Base-by-base conservation (phyloP, 106 monocot genomes). In the Hemerocallis citrina region DNA sequence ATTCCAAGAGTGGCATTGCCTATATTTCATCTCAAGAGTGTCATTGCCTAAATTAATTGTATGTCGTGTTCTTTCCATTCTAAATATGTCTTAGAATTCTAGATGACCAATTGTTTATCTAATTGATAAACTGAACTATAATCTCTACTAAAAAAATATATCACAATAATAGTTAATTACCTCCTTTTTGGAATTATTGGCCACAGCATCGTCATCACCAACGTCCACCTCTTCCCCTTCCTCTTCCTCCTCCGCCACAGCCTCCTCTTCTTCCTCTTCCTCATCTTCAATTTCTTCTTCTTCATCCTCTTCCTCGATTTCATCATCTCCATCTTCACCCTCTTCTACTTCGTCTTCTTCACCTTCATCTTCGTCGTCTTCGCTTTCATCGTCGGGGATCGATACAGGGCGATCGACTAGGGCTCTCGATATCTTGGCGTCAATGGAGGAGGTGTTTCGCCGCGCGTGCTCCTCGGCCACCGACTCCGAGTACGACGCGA, bases 381-480 rank as follows among this genome's bases (percentile, higher is more conserved):
- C 79, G 9, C 56, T 70, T 1, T 68, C 72, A n/a, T 61, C 52
- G 34, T 62, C 60, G n/a, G 80, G 78, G 29, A 77, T 69, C 1
- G 68, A 57, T 15, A 77, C 62, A 0, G 72, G 63, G 25, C 73
- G 63, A 8, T 73, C 74, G 19, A 43, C 61, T 20, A 74, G 78
- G 9, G 65, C 74, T 25, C 43, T 78, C 37, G 66, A 76, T 69
- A 98, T 98, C 82, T 92, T 98, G 36, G 67, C 72, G 66, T 98
- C 96, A 6, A 98, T 39, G 31, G 91, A 91, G 38, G 96, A 91
- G 66, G 87, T 98, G 39, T 68, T 79, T 47, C 75, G 61, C 15
- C 74, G 67, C 1, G 42, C 81, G 55, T 91, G 84, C 72, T 91
- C 91, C 35, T 91, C 96, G 35, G 55, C 74, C 25, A 79, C 81